These are phyloP conservation scores for Fragilaria crotonensis DNA, from an alignment of 108 stramenopile species.

Conservation along the genomic window DNA sequence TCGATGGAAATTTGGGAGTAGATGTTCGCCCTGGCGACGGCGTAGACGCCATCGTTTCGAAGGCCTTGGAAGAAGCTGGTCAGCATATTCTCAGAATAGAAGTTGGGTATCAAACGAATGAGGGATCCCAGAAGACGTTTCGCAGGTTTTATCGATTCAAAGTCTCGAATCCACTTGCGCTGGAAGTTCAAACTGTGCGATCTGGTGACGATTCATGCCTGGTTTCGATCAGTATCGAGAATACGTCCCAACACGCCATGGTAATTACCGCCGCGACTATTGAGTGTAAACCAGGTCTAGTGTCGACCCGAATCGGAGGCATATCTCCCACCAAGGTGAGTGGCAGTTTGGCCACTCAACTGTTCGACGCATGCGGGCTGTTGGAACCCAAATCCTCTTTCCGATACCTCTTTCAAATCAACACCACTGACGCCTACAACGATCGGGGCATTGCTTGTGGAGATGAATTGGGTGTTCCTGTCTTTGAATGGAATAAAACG, in stretches of 20 bases:
- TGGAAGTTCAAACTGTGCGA: constrained; percentile 33
- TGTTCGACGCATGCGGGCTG: constrained; percentile 52
- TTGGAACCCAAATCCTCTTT: constrained; percentile 51
- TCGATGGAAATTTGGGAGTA: constrained; percentile 25
- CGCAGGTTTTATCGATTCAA: constrained; percentile 85
- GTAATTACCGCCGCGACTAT: constrained; percentile 48
- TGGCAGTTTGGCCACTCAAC: constrained; percentile 14
- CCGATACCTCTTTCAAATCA: constrained; percentile 62
- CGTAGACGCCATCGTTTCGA: constrained; percentile 71
- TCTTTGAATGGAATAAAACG: constrained; percentile 61
- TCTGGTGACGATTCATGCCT: constrained; percentile 53
- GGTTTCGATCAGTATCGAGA: constrained; percentile 49
- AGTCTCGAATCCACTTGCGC: constrained; percentile 54
- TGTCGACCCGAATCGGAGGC: constrained; percentile 28
- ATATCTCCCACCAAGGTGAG: constrained; percentile 7
- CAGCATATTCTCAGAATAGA: constrained; percentile 82
- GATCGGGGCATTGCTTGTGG: constrained; percentile 64
- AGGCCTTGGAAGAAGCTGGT: constrained; percentile 67
- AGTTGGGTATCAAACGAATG: constrained; percentile 46
- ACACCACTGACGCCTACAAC: constrained; percentile 24
- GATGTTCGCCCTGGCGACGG: constrained; percentile 41
- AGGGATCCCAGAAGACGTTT: constrained; percentile 53
- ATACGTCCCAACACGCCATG: constrained; percentile 17
- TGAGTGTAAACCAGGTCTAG: constrained; percentile 42
- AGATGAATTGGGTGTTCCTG: constrained; percentile 64